Base-by-base conservation (phyloP, 1,284 basidiomycete species). In the Irpex sp. region DNA sequence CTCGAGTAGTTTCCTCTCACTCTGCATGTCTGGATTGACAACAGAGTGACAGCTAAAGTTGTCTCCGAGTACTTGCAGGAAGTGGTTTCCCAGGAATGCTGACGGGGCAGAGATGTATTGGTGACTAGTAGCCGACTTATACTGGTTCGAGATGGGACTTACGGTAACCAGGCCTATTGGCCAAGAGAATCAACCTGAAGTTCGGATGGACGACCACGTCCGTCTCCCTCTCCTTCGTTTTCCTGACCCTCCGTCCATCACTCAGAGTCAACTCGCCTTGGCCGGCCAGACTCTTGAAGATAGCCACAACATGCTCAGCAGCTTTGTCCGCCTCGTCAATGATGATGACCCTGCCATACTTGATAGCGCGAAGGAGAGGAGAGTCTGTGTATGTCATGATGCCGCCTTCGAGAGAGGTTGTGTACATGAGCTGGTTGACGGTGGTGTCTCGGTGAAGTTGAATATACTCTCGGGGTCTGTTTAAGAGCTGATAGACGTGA, bases 151-250 rank as follows among this genome's bases (percentile, higher is more conserved):
- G 0, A 43, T 43, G 39, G 3, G 3, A 78, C 88, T 68, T 68
- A 91, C 89, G 85, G 78, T 92, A 93, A 13, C 89, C 89, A 31
- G 88, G 86, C 7, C 86, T 74, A 69, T 89, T 89, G 1, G 86
- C 87, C 47, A 89, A 74, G n/a, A 88, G 71, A 46, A 88, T 77
- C 43, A 89, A 76, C 39, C 86, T 75, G 74, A 89, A 88, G 63
- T 83, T 83, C 0, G 81, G 82, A 69, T 88, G 86, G 0, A 87
- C 83, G 1, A 79, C 76, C 58, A 89, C 79, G 67, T 89, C 87
- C 0, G 77, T 76, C 17, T 81, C 78, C 11, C 82, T 75, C 63
- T 84, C 81, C 55, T 72, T 72, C 37, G 72, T 69, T 9, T 74
- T 72, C n/a, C 82, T 74, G 1, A 88, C 84, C 8, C 85, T 76